Evolutionary conservation across 2,329 filamentous ascomycete species (phyloP).

Genomic region (Phialemoniopsis sp.): DNA sequence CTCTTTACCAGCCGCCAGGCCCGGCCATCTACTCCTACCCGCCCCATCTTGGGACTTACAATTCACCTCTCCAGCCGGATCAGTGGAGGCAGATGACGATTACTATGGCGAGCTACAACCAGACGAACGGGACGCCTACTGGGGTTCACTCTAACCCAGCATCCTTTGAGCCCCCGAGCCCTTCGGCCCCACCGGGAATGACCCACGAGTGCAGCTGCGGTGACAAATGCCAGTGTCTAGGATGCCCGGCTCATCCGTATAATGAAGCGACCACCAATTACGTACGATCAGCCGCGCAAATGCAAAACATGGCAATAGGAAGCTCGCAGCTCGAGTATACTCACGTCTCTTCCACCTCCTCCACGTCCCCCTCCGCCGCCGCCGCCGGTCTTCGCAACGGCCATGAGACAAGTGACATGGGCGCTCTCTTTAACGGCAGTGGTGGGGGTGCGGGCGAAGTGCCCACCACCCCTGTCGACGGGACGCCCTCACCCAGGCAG

Average conservation of each 20-base stretch:
- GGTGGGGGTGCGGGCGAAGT: too few species aligned
- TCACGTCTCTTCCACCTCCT: too few species aligned
- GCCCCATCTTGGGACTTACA: slow-evolving; percentile 11
- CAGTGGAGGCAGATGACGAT: slow-evolving; percentile 11
- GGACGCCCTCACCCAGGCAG: slow-evolving; percentile 25
- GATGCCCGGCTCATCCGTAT: slow-evolving; percentile 15
- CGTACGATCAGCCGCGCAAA: slow-evolving; percentile 10
- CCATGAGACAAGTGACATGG: too few species aligned
- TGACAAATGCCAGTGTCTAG: slow-evolving; percentile 15
- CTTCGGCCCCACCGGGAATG: too few species aligned
- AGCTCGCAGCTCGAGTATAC: too few species aligned
- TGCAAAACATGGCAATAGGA: slow-evolving; percentile 7
- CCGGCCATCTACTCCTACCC: slow-evolving; percentile 8
- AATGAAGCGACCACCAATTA: slow-evolving; percentile 13
- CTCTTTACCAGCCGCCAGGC: slow-evolving; percentile 1
- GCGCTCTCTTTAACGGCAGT: too few species aligned
- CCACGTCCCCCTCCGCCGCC: too few species aligned
- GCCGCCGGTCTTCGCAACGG: too few species aligned
- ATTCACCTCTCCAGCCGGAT: slow-evolving; percentile 12
- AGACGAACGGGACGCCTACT: too few species aligned
- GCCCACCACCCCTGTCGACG: not conserved
- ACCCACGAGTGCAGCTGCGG: slow-evolving; percentile 15
- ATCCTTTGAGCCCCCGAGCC: too few species aligned
- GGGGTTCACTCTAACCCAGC: too few species aligned
- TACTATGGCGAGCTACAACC: too few species aligned